Evolutionary conservation across 2,329 filamentous ascomycete species (phyloP), one percentile per base, ranked within the genome.

Genomic region (Kalmusia sp.): DNA sequence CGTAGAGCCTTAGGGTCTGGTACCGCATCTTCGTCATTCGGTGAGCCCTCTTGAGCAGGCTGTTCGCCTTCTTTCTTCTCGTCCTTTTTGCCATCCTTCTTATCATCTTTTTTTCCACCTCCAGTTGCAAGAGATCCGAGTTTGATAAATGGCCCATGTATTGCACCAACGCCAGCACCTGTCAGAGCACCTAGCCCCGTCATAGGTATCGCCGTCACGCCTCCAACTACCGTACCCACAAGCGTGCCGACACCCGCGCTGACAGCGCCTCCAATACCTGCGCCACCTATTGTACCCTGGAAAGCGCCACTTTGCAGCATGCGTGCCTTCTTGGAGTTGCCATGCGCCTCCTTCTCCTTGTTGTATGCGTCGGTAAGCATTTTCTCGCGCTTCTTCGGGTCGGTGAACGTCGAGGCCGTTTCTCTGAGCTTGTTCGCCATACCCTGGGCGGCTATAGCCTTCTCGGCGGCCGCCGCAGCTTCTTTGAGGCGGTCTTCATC

Each of bases 121-220:
- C 54, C 62, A 31, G 52, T 57, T 28, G 60, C 64, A 25, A 61
- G 39, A 39, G 61, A 57, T 4, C 62, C 60, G 45, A 78, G 51
- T 61, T 76, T 78, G 19, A 79, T 71, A 62, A 71, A 78, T 11
- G 77, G 77, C 28, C 77, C 77, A 62, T 76, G 73, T 12, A 76
- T 66, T 8, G 72, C 72, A 3, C 77, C 77, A 8, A 75, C 73
- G 0, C 76, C 77, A 3, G 68, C 67, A 0, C 77, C 77, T 0
- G 77, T 73, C 44, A 79, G 48, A 1, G 70, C 76, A 0, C 76
- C 76, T 4, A 79, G 56, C 12, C 67, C 73, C 33, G 74, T 74
- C 9, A 70, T 71, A 3, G 76, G 76, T 48, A 78, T 67, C 6
- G 73, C 69, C 17, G 72, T 70, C n/a, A 78, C 66, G 0, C 65